These are phyloP conservation scores for Thecaphora frezii DNA, from an alignment of 1,284 basidiomycete species.

Conservation along the genomic window DNA sequence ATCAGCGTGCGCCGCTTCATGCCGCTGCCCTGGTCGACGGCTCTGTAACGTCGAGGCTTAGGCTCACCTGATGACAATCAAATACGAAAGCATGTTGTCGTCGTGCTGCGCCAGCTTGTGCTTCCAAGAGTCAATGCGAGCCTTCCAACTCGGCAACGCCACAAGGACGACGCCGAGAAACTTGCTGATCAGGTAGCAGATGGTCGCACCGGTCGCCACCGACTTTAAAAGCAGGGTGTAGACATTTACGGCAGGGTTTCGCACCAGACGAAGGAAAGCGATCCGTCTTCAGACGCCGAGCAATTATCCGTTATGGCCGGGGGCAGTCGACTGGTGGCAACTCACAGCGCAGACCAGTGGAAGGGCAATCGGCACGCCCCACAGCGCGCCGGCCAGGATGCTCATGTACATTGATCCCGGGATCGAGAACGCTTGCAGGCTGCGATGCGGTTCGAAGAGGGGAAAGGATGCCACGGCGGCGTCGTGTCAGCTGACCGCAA, in stretches of 20 bases:
- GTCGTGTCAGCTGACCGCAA: background rate
- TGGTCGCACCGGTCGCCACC: conserved; percentile 83
- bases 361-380: conserved; percentile 85
- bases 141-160: conserved; percentile 71
- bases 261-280: background rate
- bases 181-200: conserved; percentile 89
- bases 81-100: conserved; percentile 80
- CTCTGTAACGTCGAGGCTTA: too few relatives aligned
- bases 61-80: conserved; percentile 68
- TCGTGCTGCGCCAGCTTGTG: conserved; percentile 71
- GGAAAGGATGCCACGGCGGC: too few relatives aligned
- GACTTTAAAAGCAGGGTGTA: conserved; percentile 61
- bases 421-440: conserved; percentile 87
- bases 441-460: too few relatives aligned
- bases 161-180: conserved; percentile 68
- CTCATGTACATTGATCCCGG: conserved; percentile 98
- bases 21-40: too few relatives aligned
- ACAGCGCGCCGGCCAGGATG: conserved; percentile 92
- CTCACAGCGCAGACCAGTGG: conserved; percentile 78
- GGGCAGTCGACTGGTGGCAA: too few relatives aligned
- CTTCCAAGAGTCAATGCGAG: conserved; percentile 77
- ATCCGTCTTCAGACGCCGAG: too few relatives aligned
- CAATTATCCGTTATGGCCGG: too few relatives aligned
- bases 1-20: too few relatives aligned
- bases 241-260: background rate